Evolutionary conservation across 495 filamentous ascomycete genomes (phyloP).

Genomic region (Trichoderma parareesei): DNA sequence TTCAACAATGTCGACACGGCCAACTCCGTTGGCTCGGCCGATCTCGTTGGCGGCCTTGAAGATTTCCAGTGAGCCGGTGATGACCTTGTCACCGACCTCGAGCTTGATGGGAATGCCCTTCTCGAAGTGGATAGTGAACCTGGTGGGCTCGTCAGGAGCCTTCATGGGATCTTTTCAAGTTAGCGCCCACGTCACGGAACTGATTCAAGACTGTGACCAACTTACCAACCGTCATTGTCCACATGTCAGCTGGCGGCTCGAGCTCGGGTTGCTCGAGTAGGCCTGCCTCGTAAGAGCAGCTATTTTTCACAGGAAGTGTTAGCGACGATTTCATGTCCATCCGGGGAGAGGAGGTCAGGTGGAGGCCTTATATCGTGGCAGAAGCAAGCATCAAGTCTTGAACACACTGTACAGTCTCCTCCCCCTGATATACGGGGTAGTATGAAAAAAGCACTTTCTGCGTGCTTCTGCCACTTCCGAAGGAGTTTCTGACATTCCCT

Average conservation of each 20-base stretch:
- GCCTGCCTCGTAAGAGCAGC: slow-evolving; percentile 69
- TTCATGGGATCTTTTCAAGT: slow-evolving; percentile 49
- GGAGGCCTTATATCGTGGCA: not conserved
- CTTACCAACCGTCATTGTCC: slow-evolving; percentile 56
- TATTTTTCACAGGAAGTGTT: not conserved
- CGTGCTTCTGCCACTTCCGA: not conserved
- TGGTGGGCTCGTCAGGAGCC: slow-evolving; percentile 66
- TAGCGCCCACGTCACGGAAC: not conserved
- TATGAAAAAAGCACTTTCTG: not conserved
- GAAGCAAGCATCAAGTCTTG: not conserved
- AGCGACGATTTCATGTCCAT: not conserved
- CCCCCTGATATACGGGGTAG: not conserved
- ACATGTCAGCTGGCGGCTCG: slow-evolving; percentile 69
- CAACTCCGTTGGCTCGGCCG: slow-evolving; percentile 67
- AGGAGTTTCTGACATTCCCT: not conserved
- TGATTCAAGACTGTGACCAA: slow-evolving; percentile 15
- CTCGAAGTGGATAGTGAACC: slow-evolving; percentile 75
- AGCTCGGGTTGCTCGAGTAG: slow-evolving; percentile 60
- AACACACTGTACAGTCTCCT: not conserved
- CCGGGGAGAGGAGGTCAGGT: not conserved
- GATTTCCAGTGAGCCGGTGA: slow-evolving; percentile 68
- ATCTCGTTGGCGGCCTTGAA: slow-evolving; percentile 77
- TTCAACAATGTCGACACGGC: slow-evolving; percentile 89
- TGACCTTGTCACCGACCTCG: slow-evolving; percentile 47
- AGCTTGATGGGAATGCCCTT: slow-evolving; percentile 75